Base-by-base conservation (phyloP, 2,329 filamentous ascomycete species). In the Fusarium bulbicola region DNA sequence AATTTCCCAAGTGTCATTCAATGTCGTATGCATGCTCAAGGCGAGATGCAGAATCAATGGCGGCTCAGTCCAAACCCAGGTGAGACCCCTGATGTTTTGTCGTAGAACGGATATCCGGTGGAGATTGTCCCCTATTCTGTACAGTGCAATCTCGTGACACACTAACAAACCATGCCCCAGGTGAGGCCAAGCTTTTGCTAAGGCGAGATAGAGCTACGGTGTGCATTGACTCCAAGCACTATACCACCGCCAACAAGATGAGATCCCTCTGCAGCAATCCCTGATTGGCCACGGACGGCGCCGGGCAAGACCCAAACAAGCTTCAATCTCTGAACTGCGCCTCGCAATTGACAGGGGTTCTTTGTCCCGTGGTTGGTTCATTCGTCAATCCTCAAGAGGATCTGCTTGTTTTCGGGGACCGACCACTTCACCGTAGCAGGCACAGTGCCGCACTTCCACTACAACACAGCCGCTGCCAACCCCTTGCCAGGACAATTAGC, bases 161-260 rank as follows among this genome's bases (percentile, higher is more conserved):
- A 50, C 53, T 74, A 77, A 71, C 70, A 52, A 21, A 15, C 28
- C 32, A 43, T 62, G 40, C 24, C 18, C 26, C 21, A 20, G 39
- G 18, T 28, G n/a, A 47, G 39, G 52, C 34, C 69, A 57, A 66
- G 47, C 58, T 64, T 62, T 62, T 49, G 70, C 63, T 73, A 71
- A 42, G 28, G 30, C 26, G 26, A 59, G 50, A 57, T 66, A 53
- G 40, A 56, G 30, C 40, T 42, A 74, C 71, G 54, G 75, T 77
- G 70, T 60, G 68, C 62, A 70, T 61, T 64, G 50, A 72, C 28
- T 37, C 62, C 54, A 58, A 46, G 57, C 72, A 78, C 76, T 65
- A 74, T 76, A 60, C 64, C 76, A 77, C 76, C 76, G 76, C 59
- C 76, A 66, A 71, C 69, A 70, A 77, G 76, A 77, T 77, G 76